A percentile compares a stretch with the other conserved stretches of the same genome.
Evolutionary conservation across 129 eudicot species (phyloP).

Genomic region (carrot (Daucus carota)): DH1_v3.0 NC_030387.2:34662501-34663000

Average conservation of each 20-base stretch:
- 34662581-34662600: background rate
- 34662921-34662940: conserved; percentile 29
- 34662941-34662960: conserved; percentile 74
- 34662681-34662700: no score
- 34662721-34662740: no score
- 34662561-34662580: background rate
- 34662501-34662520: background rate
- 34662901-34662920: background rate
- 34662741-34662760: no score
- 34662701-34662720: no score
- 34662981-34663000: conserved; percentile 35
- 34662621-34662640: background rate
- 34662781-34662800: no score
- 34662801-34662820: no score
- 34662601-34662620: no score
- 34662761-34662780: no score
- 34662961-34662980: conserved; percentile 35
- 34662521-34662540: background rate
- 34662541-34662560: background rate
- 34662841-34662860: background rate
- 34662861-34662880: background rate
- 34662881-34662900: background rate
- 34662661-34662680: background rate
- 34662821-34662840: background rate
- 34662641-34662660: background rate